Percentiles rank a stretch among this genome's conserved stretches.
These are phyloP conservation scores for Flaveria sonorensis DNA, from an alignment of 129 eudicot species.

Conservation along the genomic window DNA sequence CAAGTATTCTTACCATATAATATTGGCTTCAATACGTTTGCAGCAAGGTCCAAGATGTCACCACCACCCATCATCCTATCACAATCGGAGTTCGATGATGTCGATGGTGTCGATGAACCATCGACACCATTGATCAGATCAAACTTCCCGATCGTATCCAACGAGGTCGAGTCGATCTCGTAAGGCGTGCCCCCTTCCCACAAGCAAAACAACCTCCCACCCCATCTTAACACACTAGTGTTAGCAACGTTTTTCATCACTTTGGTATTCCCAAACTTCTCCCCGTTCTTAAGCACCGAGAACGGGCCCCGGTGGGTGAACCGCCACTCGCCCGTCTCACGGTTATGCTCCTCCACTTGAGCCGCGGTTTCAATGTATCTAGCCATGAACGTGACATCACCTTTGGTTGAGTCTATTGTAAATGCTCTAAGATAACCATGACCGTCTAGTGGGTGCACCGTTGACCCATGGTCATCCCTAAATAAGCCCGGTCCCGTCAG, in stretches of 20 bases:
- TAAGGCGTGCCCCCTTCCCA: conserved; percentile 99
- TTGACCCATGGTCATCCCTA: conserved; percentile 84
- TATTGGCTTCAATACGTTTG: conserved; percentile 73
- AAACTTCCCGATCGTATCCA: conserved; percentile 70
- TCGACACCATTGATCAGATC: conserved; percentile 44
- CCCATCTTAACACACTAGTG: conserved; percentile 84
- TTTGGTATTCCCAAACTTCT: conserved; percentile 77
- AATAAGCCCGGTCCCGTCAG: conserved; percentile 89
- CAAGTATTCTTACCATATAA: conserved; percentile 56
- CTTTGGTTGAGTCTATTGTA: conserved; percentile 50
- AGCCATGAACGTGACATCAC: conserved; percentile 73
- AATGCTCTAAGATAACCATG: conserved; percentile 91
- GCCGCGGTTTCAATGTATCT: conserved; percentile 79
- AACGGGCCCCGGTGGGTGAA: conserved; percentile 96
- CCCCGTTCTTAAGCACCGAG: conserved; percentile 82
- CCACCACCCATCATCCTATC: conserved; percentile 21
- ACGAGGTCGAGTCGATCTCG: conserved; percentile 61
- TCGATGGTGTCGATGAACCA: background rate
- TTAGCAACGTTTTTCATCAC: conserved; percentile 98
- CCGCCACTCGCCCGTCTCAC: conserved; percentile 71
- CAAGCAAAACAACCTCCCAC: conserved; percentile 75
- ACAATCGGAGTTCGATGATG: background rate
- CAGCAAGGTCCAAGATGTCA: conserved; percentile 53
- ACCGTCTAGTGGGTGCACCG: conserved; percentile 93
- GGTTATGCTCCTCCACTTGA: conserved; percentile 72